phyloP scores from a whole-genome alignment of 2,329 filamentous ascomycete species.

The Geosmithia morbida region DNA sequence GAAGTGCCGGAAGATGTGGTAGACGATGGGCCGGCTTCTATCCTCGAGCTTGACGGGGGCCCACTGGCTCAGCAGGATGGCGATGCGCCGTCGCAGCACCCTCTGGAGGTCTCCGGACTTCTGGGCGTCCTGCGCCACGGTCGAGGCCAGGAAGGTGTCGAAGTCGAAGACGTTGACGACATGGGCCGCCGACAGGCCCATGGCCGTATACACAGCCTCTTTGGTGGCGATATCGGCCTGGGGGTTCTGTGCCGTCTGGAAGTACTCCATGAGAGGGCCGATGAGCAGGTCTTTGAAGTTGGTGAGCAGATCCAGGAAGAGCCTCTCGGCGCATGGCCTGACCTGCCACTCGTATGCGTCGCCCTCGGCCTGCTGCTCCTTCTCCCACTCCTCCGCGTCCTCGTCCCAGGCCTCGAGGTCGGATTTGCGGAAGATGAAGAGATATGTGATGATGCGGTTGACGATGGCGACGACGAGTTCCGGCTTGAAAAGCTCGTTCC shows the following conservation, averaged over 20 bases:
- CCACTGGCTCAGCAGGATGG: conserved; percentile 85
- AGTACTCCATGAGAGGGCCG: conserved; percentile 68
- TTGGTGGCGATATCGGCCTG: conserved; percentile 63
- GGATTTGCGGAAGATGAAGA: conserved; percentile 73
- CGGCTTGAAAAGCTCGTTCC: conserved; percentile 58
- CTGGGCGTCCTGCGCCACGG: conserved; percentile 67
- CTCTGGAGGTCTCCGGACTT: conserved; percentile 48
- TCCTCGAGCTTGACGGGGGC: conserved; percentile 61
- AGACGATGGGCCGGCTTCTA: conserved; percentile 57
- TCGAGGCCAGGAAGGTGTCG: conserved; percentile 60
- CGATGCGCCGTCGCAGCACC: conserved; percentile 72
- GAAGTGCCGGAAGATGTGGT: conserved; percentile 80
- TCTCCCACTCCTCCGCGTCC: conserved; percentile 91
- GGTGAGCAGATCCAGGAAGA: conserved; percentile 82
- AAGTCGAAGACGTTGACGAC: conserved; percentile 68
- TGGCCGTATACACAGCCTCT: conserved; percentile 86
- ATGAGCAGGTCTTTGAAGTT: conserved; percentile 76
- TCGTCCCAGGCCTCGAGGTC: conserved; percentile 90
- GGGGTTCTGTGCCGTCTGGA: conserved; percentile 58
- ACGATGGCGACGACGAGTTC: conserved; percentile 70
- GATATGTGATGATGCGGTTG: conserved; percentile 69
- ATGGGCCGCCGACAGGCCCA: conserved; percentile 72
- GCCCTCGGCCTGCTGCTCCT: conserved; percentile 69
- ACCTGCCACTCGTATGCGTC: conserved; percentile 89
- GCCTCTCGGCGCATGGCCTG: conserved; percentile 80